These are phyloP conservation scores for Agroathelia rolfsii DNA, from an alignment of 1,284 basidiomycete genomes.

Conservation along the genomic window DNA sequence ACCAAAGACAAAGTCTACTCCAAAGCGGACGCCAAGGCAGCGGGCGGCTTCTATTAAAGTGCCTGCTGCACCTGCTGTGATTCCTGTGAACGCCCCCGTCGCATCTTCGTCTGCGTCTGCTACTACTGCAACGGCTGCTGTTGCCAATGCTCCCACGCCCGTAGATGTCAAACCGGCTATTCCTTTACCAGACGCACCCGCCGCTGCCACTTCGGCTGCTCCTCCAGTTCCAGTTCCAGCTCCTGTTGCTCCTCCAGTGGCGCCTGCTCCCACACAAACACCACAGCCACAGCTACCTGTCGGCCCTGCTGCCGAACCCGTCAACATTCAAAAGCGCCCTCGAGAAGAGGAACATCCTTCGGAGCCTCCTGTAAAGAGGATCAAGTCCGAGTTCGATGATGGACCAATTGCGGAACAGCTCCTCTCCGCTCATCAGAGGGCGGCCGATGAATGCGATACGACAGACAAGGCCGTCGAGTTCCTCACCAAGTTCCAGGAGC, in stretches of 20 bases:
- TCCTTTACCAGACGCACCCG: constrained; percentile 20
- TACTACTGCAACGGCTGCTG: constrained; percentile 41
- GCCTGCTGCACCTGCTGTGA: constrained; percentile 13
- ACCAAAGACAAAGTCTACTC: constrained; percentile 8
- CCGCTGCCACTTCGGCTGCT: constrained; percentile 19
- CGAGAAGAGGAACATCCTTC: constrained; percentile 45
- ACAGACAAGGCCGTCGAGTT: constrained; percentile 55
- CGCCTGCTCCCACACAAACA: too few relatives aligned
- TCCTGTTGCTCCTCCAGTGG: constrained; percentile 20
- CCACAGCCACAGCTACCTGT: too few relatives aligned
- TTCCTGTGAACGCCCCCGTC: constrained; percentile 28
- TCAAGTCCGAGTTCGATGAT: constrained; percentile 61
- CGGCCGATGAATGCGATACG: constrained; percentile 48
- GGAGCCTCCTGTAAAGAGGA: constrained; percentile 54
- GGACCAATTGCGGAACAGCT: constrained; percentile 44
- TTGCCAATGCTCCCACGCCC: constrained; percentile 39
- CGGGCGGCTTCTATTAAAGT: constrained; percentile 10
- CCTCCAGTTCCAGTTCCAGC: constrained; percentile 18
- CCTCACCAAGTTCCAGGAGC: constrained; percentile 51
- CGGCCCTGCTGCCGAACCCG: too few relatives aligned
- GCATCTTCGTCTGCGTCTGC: constrained; percentile 28
- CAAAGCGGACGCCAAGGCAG: constrained; percentile 11
- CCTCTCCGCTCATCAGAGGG: constrained; percentile 38
- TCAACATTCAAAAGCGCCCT: constrained; percentile 51
- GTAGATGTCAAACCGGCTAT: constrained; percentile 23